Base-by-base conservation (phyloP, 1,284 basidiomycete species). In the Boletus subluridellus region DNA sequence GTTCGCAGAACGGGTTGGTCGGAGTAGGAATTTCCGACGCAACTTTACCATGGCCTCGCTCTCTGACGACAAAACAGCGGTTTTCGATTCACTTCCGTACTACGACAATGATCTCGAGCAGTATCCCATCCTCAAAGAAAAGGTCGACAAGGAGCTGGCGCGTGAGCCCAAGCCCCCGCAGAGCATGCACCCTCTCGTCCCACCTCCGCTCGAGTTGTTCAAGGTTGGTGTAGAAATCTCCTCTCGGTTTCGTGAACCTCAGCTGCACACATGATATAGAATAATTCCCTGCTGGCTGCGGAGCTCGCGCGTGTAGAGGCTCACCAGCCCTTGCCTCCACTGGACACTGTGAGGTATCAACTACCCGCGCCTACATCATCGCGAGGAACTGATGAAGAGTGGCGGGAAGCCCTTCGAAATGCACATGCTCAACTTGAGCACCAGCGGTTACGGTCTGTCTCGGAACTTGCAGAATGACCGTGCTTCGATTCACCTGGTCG, bases 101-200 rank as follows among this genome's bases (percentile, higher is more conserved):
- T 95, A 93, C 69, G 95, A 98, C 77, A 90, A 93, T 70, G 94
- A 98, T 68, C 80, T 95, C 49, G 92, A 95, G 61, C 82, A 81
- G 55, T 82, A 86, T 60, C 89, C 92, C 4, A 74, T 84, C 58
- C 77, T 91, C 60, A 84, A 82, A 66, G 81, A 86, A 66, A 86
- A 86, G 66, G 91, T 94, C 14, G 86, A 89, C 59, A 80, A 79
- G 60, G 87, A 91, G 70, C 76, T 93, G 52, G 86, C 85, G 32
- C 79, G 81, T 24, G 85, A 92, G 70, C 80, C 83, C 47, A 84
- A 83, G 65, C 79, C 79, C 26, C 77, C 81, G 37, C 70, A 77
- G 59, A 73, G 74, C 34, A 75, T 90, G 66, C 83, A 94, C 69
- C 87, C 89, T 8, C 79, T 83, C 60, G 81, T 96, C 42, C 89